Base-by-base conservation (phyloP, 768 basidiomycete species). In the Albatrellus ellisii region DNA sequence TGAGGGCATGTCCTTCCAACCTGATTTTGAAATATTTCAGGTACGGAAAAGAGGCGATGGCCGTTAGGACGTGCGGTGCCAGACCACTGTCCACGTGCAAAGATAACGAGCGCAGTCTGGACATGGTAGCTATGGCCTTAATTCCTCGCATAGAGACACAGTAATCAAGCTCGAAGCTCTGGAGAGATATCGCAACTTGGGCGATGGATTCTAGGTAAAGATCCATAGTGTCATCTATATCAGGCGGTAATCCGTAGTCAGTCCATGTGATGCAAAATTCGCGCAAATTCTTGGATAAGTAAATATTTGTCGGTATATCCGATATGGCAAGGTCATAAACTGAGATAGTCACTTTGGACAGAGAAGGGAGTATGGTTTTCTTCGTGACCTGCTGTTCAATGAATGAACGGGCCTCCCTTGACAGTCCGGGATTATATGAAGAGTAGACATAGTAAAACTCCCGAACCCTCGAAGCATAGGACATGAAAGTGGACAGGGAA, bases 381-480 rank as follows among this genome's bases (percentile, higher is more conserved):
- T n/a, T n/a, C n/a, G n/a, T n/a, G n/a, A n/a, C n/a, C n/a, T n/a
- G n/a, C n/a, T n/a, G n/a, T n/a, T n/a, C n/a, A n/a, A n/a, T n/a
- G n/a, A n/a, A n/a, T n/a, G n/a, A n/a, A n/a, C n/a, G n/a, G n/a
- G n/a, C n/a, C n/a, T n/a, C n/a, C n/a, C n/a, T n/a, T n/a, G n/a
- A n/a, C n/a, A n/a, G n/a, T n/a, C n/a, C n/a, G n/a, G n/a, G n/a
- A n/a, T n/a, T n/a, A n/a, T n/a, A n/a, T n/a, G n/a, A n/a, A n/a
- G n/a, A n/a, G n/a, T n/a, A n/a, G n/a, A n/a, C n/a, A n/a, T n/a
- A 44, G 39, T 45, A 37, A 10, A 51, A 26, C 17, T 34, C 43
- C 36, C 44, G 44, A 14, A 51, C 50, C 39, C 50, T 47, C 44
- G 44, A 41, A 36, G 47, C 44, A 33, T 51, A 51, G 35, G 50